Base-by-base conservation (phyloP, 108 stramenopile species). In the Skeletonema menzelii region DNA sequence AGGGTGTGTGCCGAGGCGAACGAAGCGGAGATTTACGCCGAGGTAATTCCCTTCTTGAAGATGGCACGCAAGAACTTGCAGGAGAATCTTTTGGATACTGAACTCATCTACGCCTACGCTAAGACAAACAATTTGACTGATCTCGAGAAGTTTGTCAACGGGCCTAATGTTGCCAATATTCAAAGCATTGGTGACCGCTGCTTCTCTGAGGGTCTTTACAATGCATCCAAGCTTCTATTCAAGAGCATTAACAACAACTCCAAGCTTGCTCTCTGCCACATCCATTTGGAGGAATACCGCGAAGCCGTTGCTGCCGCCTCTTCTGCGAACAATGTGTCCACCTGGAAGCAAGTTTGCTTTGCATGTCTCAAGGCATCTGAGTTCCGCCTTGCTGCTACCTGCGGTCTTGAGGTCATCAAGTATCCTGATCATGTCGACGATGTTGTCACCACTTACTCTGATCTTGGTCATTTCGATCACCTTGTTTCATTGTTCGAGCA, bases 401-500 rank as follows among this genome's bases (percentile, higher is more conserved):
- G 97, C 72, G 99, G 98, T 68, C 86, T 99, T 58, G 94, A 99
- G 70, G 98, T 99, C 65, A 98, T 99, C 79, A 95, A 95, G 79
- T 96, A 97, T 87, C 99, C 99, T 56, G 99, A 99, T 75, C 98
- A 99, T 72, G 82, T 99, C 22, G 98, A 99, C 81, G 99, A 99
- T 72, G 96, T 99, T 58, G 97, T 98, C 22, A 87, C 87, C 17
- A 94, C 95, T 85, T 99, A 99, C 79, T 98, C 98, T 72, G 93
- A 96, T 67, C 88, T 96, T 66, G 99, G 99, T 24, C 89, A 95
- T 82, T 96, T 97, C 69, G 83, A 87, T 56, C 98, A 99, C 73
- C 86, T 99, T 44, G 88, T 99, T 46, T 88, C 97, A 65, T 87
- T 99, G 49, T 97, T 99, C 82, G 99, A 99, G 87, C 94, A 97